A percentile compares a stretch with the other conserved stretches of the same genome.
phyloP scores from a whole-genome alignment of 352 stramenopile species.

The Phytopythium chamaehyphon region DNA sequence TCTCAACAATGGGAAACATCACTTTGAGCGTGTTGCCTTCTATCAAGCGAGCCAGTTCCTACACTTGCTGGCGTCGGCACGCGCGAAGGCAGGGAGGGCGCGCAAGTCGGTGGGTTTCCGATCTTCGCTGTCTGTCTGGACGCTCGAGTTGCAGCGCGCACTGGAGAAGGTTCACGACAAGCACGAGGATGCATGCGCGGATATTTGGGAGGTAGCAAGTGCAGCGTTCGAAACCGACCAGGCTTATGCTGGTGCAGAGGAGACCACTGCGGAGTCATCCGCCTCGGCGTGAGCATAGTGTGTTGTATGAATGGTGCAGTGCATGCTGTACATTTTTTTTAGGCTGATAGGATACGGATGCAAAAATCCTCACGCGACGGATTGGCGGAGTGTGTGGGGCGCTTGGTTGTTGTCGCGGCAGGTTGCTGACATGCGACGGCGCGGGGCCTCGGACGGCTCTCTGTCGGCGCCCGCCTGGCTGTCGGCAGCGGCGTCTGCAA shows the following conservation, averaged over 20 bases:
- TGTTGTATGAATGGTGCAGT: neutral
- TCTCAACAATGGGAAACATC: constrained; percentile 35
- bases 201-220: constrained; percentile 45
- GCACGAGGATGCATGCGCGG: constrained; percentile 38
- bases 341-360: constrained; percentile 2
- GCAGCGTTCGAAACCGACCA: constrained; percentile 13
- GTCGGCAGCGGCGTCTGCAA: constrained; percentile 5
- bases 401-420: constrained; percentile 3
- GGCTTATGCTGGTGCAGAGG: neutral
- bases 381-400: constrained; percentile 2
- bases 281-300: neutral
- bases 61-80: constrained; percentile 32
- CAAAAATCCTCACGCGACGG: constrained; percentile 3
- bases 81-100: constrained; percentile 25
- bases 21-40: constrained; percentile 59
- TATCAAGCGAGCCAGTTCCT: constrained; percentile 59
- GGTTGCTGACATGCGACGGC: constrained; percentile 4
- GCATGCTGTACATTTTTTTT: neutral
- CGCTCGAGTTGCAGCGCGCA: constrained; percentile 26
- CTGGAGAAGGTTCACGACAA: constrained; percentile 31
- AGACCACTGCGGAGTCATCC: neutral
- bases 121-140: constrained; percentile 35
- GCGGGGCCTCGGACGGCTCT: neutral
- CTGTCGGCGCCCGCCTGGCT: neutral
- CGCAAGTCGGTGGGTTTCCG: constrained; percentile 21